phyloP scores from a whole-genome alignment of 371 early-diverging fungal species.

The Phascolomyces articulosus region DNA sequence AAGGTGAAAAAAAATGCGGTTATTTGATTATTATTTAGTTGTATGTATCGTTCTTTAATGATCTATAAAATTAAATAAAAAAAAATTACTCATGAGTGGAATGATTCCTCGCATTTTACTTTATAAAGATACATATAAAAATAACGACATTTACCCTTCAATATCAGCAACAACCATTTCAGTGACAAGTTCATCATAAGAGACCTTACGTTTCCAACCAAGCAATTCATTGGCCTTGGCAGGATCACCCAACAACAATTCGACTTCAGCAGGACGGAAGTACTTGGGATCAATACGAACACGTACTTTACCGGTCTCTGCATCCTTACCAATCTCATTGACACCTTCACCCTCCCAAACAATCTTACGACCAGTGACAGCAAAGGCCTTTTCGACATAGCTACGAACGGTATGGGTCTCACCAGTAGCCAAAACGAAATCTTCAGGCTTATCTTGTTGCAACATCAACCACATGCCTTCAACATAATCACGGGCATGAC shows the following conservation, averaged over 20 bases:
- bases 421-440: constrained; percentile 85
- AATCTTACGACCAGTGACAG: constrained; percentile 67
- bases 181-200: constrained; percentile 70
- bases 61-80: background rate
- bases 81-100: too few species aligned
- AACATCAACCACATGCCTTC: constrained; percentile 92
- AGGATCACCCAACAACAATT: constrained; percentile 80
- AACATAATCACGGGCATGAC: constrained; percentile 86
- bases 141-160: constrained; percentile 32
- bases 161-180: constrained; percentile 79
- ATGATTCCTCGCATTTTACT: too few species aligned
- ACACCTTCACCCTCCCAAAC: constrained; percentile 82
- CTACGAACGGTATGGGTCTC: constrained; percentile 84
- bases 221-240: constrained; percentile 73
- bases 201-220: constrained; percentile 75
- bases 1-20: background rate
- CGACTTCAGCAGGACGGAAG: constrained; percentile 89
- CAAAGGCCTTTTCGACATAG: constrained; percentile 83
- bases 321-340: constrained; percentile 72
- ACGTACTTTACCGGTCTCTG: constrained; percentile 67
- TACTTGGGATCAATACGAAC: constrained; percentile 78
- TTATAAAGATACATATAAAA: too few species aligned
- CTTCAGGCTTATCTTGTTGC: constrained; percentile 79
- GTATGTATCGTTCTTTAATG: constrained; percentile 11
- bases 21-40: constrained; percentile 1